Evolutionary conservation across 352 stramenopile species (phyloP), one percentile per base, ranked within the genome.

Genomic region (Phytophthora pisi): DNA sequence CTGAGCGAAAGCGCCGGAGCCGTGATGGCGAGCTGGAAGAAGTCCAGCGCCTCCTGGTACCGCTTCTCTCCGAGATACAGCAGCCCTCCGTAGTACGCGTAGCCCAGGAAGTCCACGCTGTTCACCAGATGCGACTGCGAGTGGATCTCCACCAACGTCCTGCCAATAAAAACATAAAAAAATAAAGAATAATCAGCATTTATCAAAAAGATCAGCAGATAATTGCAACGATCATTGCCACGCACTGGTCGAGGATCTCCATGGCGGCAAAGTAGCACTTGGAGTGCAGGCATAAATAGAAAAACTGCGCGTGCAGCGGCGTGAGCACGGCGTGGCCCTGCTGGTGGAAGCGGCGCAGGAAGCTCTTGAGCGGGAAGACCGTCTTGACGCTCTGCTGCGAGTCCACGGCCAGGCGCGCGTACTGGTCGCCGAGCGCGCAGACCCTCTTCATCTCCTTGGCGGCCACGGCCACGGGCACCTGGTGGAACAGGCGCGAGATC

Each of bases 41-140:
- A 84, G 31, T 93, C 81, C 11, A 88, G 78, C 7, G 89, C 86
- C 15, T 93, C 81, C 46, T 88, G 75, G 60, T 86, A 94, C 20
- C 80, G 78, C 72, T 95, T 95, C 67, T 92, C 70, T 1, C 89
- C 88, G 11, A 92, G 60, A 55, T 84, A 88, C 18, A 95, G 57
- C 45, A 93, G 51, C 11, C 86, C 89, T 46, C 84, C 88, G 60
- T 95, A 95, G 76, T 95, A 96, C 51, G 84, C 82, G 62, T 96
- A 96, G 52, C 82, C 70, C 52, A 95, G 64, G 57, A 95, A 89
- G 68, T 95, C 84, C 18, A 91, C 82, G 16, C 68, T 51, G 9
- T 42, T 79, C 46, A 93, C 68, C 0, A 88, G 57, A 59, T 87
- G 74, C 40, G 72, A 57, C 64, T 91, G 78, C 18, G 78, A 53